These are phyloP conservation scores for Radiomyces spectabilis DNA, from an alignment of 192 early-diverging fungal species.

Conservation along the genomic window DNA sequence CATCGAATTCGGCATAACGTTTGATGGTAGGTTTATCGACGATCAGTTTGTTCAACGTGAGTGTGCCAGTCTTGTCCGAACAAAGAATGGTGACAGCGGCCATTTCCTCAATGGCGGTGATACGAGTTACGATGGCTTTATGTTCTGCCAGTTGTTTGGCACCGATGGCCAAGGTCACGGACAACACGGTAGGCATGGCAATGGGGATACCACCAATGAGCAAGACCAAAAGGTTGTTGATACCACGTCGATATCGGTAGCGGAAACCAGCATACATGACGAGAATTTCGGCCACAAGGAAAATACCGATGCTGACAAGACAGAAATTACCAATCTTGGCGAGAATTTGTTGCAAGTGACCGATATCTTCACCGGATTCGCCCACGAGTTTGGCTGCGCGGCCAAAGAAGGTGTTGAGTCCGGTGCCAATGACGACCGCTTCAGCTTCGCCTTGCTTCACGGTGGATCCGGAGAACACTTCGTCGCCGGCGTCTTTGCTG, in stretches of 20 bases:
- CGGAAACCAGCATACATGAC: constrained; percentile 65
- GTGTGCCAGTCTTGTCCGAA: constrained; percentile 95
- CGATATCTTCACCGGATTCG: constrained; percentile 63
- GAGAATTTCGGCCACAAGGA: constrained; percentile 60
- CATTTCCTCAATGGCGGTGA: constrained; percentile 76
- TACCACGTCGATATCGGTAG: constrained; percentile 66
- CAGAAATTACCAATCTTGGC: constrained; percentile 75
- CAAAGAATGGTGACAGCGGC: constrained; percentile 79
- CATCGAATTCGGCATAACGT: constrained; percentile 54
- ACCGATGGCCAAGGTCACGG: constrained; percentile 73
- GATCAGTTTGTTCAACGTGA: constrained; percentile 80
- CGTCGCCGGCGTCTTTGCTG: constrained; percentile 60
- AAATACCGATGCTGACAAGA: constrained; percentile 64
- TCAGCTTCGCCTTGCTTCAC: constrained; percentile 77
- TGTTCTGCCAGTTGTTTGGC: constrained; percentile 76
- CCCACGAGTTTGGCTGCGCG: constrained; percentile 73
- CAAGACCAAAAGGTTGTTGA: constrained; percentile 72
- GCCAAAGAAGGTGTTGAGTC: constrained; percentile 79
- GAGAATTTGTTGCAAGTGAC: constrained; percentile 67
- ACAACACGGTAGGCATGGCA: constrained; percentile 75
- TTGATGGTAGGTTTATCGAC: constrained; percentile 64
- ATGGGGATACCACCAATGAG: constrained; percentile 78
- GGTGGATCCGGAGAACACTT: constrained; percentile 72
- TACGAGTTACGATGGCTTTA: constrained; percentile 76
- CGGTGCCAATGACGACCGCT: constrained; percentile 73